Percentiles rank a stretch among this genome's conserved stretches.
Evolutionary conservation across 31 red algal species (phyloP).

Genomic region (Pterothamnion heteromorphum): DNA sequence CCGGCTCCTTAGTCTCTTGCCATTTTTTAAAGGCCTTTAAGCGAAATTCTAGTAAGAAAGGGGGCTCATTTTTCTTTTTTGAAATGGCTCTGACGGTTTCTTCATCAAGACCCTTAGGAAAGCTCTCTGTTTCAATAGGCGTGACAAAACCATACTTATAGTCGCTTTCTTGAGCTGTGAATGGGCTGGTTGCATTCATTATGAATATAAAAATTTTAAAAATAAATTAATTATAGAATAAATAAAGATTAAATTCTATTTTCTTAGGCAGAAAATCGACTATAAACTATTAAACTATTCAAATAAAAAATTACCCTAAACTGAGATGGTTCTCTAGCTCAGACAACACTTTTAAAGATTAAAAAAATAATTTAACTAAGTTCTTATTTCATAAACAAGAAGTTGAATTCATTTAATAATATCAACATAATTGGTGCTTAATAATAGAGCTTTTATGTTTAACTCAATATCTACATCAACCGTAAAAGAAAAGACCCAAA

Average conservation of each 20-base stretch:
- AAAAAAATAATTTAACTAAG: background rate
- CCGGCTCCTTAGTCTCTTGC: background rate
- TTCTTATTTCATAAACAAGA: background rate
- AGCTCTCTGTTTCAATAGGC: background rate
- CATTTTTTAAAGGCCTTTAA: background rate
- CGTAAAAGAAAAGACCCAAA: too few relatives aligned
- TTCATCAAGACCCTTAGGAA: background rate
- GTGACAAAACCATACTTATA: slow-evolving; percentile 28
- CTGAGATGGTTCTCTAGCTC: background rate
- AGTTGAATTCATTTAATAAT: background rate
- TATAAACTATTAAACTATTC: slow-evolving; percentile 15
- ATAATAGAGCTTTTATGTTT: background rate
- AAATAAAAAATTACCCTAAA: background rate
- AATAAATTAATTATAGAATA: background rate
- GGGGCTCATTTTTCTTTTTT: background rate
- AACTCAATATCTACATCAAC: slow-evolving; percentile 1
- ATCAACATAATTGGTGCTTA: background rate
- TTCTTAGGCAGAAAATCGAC: background rate
- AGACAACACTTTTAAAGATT: background rate
- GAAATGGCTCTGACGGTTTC: background rate
- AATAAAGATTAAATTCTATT: background rate
- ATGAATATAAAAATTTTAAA: background rate
- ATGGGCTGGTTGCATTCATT: too few relatives aligned
- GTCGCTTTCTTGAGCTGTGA: background rate
- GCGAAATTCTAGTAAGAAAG: background rate